These are phyloP conservation scores for Tuber brumale DNA, from an alignment of 495 filamentous ascomycete genomes.

Conservation along the genomic window DNA sequence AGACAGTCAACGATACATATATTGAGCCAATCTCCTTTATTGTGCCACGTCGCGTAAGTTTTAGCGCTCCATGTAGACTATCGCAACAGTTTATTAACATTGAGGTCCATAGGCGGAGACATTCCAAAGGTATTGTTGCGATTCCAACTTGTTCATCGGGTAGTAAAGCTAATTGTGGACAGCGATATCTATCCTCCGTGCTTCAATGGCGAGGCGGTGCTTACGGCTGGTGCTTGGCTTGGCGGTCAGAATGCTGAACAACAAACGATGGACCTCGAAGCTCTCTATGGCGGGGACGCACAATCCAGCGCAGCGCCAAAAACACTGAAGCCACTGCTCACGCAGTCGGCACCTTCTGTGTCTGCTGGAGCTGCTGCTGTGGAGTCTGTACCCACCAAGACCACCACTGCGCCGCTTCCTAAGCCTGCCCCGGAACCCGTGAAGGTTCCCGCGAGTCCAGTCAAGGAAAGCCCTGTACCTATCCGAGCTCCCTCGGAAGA, in stretches of 20 bases:
- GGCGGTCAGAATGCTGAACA: constrained; percentile 74
- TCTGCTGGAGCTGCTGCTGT: constrained; percentile 59
- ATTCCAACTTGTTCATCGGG: not conserved
- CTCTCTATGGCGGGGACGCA: constrained; percentile 68
- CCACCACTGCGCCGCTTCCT: constrained; percentile 43
- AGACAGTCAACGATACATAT: constrained; percentile 88
- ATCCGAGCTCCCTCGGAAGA: constrained; percentile 48
- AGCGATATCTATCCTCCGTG: constrained; percentile 88
- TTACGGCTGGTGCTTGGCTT: constrained; percentile 77
- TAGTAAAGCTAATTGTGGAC: constrained; percentile 13
- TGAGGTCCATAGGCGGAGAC: constrained; percentile 64
- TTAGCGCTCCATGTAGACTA: not conserved
- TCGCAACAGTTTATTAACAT: not conserved
- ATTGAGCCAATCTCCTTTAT: constrained; percentile 97
- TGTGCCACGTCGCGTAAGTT: constrained; percentile 60
- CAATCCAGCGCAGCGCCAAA: constrained; percentile 45
- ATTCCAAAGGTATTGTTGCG: constrained; percentile 59
- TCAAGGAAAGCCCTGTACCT: constrained; percentile 51
- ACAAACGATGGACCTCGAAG: constrained; percentile 86
- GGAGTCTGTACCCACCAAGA: constrained; percentile 57
- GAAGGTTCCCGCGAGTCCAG: constrained; percentile 48
- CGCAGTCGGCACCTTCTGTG: constrained; percentile 34
- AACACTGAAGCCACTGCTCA: constrained; percentile 6
- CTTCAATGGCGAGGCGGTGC: constrained; percentile 65
- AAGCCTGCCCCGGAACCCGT: constrained; percentile 49